Evolutionary conservation across 2,329 filamentous ascomycete species (phyloP).

Genomic region (Thyridium curvatum): DNA sequence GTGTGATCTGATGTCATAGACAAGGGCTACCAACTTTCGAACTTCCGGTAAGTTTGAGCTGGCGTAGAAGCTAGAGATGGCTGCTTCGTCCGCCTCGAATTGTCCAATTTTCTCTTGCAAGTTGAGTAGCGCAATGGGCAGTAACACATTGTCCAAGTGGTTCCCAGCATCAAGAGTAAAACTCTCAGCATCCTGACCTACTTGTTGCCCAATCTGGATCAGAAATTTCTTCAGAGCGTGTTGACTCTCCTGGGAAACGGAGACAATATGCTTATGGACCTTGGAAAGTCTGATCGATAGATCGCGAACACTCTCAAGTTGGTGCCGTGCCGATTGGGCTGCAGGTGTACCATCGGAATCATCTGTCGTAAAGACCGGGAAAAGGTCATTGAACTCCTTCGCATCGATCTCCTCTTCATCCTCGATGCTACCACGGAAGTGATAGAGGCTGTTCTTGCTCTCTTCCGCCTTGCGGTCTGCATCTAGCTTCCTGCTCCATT

Average conservation of each 20-base stretch:
- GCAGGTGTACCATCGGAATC: conserved; percentile 22
- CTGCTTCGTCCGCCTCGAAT: conserved; percentile 24
- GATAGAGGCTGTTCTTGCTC: conserved; percentile 70
- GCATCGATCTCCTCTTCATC: conserved; percentile 70
- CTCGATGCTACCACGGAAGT: conserved; percentile 71
- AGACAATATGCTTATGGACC: conserved; percentile 51
- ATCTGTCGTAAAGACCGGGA: conserved; percentile 67
- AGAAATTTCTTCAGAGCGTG: conserved; percentile 38
- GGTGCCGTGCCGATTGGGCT: conserved; percentile 15
- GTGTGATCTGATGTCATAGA: conserved; percentile 61
- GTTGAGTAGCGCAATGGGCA: conserved; percentile 60
- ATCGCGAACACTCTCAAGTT: conserved; percentile 37
- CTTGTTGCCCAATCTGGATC: conserved; percentile 33
- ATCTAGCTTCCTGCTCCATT: conserved; percentile 74
- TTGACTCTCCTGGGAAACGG: conserved; percentile 30
- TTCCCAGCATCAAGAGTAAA: conserved; percentile 13
- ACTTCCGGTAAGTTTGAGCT: conserved; percentile 73
- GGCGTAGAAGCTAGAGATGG: conserved; percentile 62
- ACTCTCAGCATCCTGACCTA: conserved; percentile 15
- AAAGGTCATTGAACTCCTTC: conserved; percentile 72
- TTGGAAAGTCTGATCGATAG: conserved; percentile 56
- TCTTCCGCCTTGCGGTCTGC: conserved; percentile 71
- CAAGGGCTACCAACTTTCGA: conserved; percentile 63
- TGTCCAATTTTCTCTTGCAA: conserved; percentile 54
- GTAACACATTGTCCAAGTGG: conserved; percentile 43